Evolutionary conservation across 2,329 filamentous ascomycete species (phyloP).

Genomic region (Curvularia sp.): DNA sequence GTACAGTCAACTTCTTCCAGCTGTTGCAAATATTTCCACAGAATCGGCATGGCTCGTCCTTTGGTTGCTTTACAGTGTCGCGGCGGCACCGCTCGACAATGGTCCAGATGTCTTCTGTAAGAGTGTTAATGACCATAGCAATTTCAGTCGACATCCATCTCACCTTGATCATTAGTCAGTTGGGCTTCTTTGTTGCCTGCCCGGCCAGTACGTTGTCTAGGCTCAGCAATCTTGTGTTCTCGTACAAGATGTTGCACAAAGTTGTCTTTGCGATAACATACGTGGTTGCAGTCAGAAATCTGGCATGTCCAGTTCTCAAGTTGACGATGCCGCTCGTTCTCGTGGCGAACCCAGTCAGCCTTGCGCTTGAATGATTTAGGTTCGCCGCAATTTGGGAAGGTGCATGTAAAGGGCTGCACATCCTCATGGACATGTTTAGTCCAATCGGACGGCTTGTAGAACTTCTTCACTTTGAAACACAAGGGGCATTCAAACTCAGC

Average conservation of each 20-base stretch:
- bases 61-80: conserved; percentile 70
- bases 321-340: conserved; percentile 89
- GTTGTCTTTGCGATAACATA: conserved; percentile 87
- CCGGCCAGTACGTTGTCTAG: conserved; percentile 72
- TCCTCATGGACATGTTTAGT: conserved; percentile 96
- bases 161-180: conserved; percentile 38
- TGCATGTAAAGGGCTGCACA: conserved; percentile 91
- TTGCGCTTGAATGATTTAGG: conserved; percentile 94
- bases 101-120: conserved; percentile 71
- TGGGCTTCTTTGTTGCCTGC: conserved; percentile 50
- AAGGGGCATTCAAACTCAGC: conserved; percentile 90
- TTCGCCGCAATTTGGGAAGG: conserved; percentile 81
- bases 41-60: conserved; percentile 84
- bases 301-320: conserved; percentile 91
- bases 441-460: conserved; percentile 93
- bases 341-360: conserved; percentile 93
- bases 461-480: conserved; percentile 84
- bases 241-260: conserved; percentile 91
- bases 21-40: conserved; percentile 80
- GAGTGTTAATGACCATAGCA: conserved; percentile 21
- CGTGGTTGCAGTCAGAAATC: conserved; percentile 79
- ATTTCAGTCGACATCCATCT: neutral
- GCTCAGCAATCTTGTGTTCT: conserved; percentile 86
- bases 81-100: conserved; percentile 79
- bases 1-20: conserved; percentile 95